phyloP scores from a whole-genome alignment of 352 stramenopile species.

The Plasmopara halstedii region DNA sequence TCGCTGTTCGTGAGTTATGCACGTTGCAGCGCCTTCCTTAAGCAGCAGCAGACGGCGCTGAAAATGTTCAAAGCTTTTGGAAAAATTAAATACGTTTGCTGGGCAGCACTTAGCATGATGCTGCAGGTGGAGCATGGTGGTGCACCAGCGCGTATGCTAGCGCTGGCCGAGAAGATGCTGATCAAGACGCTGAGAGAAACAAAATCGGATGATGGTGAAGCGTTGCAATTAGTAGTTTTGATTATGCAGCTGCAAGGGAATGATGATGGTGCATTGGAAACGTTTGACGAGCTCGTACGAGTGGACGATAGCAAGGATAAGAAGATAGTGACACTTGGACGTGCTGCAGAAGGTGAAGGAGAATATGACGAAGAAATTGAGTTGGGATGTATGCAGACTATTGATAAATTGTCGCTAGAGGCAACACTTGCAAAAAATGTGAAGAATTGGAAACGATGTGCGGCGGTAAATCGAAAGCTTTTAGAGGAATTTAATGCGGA shows the following conservation, averaged over 20 bases:
- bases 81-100: conserved; percentile 74
- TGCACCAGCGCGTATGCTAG: conserved; percentile 64
- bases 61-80: conserved; percentile 81
- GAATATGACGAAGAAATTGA: conserved; percentile 80
- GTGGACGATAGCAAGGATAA: conserved; percentile 13
- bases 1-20: conserved; percentile 69
- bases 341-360: conserved; percentile 61
- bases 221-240: conserved; percentile 58
- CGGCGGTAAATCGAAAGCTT: conserved; percentile 44
- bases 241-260: conserved; percentile 71
- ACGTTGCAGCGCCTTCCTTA: conserved; percentile 57
- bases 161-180: conserved; percentile 73
- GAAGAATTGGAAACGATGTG: conserved; percentile 41
- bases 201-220: conserved; percentile 53
- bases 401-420: conserved; percentile 66
- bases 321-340: conserved; percentile 28
- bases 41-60: conserved; percentile 82
- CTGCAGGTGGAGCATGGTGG: conserved; percentile 66
- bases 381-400: conserved; percentile 70
- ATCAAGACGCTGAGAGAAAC: conserved; percentile 63
- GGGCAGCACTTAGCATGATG: conserved; percentile 76
- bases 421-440: conserved; percentile 50
- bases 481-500: conserved; percentile 69
- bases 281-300: conserved; percentile 65
- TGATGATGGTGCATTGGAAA: conserved; percentile 48